Percentiles rank a stretch among this genome's conserved stretches.
phyloP scores from a whole-genome alignment of 345 rosid genomes.

The Theobroma cacao region DNA sequence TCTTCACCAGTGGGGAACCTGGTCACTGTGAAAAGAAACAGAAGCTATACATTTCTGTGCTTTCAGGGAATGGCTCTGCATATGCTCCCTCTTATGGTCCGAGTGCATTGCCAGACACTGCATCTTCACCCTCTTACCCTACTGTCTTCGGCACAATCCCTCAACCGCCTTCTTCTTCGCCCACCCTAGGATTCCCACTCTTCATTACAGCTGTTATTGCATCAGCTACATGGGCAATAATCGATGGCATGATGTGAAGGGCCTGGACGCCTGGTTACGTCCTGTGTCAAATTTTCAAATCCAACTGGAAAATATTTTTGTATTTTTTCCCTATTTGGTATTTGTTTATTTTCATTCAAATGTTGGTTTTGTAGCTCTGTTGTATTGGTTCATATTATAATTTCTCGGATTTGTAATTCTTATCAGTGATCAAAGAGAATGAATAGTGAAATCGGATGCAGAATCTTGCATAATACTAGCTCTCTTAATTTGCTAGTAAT shows the following conservation, averaged over 20 bases:
- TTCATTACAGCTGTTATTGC: conserved; percentile 37
- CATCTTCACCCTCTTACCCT: conserved; percentile 62
- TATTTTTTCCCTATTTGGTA: neutral
- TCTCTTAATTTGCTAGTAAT: neutral
- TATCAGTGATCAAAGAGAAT: neutral
- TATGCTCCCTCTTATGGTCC: conserved; percentile 51
- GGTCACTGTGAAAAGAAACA: conserved; percentile 89
- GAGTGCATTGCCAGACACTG: conserved; percentile 46
- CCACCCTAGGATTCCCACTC: conserved; percentile 19
- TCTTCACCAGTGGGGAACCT: conserved; percentile 77
- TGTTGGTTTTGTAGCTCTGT: neutral
- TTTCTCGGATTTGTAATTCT: conserved; percentile 1
- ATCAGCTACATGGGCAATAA: conserved; percentile 33
- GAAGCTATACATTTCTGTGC: conserved; percentile 64
- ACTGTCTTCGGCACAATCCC: conserved; percentile 79
- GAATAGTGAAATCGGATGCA: neutral
- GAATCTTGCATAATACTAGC: neutral
- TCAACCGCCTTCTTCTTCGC: conserved; percentile 47
- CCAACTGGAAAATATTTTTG: neutral
- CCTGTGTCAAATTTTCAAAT: neutral
- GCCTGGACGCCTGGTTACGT: too few species aligned
- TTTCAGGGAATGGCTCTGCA: conserved; percentile 46
- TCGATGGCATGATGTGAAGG: conserved; percentile 39
- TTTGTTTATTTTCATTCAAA: neutral
- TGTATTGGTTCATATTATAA: neutral